These are phyloP conservation scores for Entomophthora muscae DNA, from an alignment of 371 early-diverging fungal genomes.

Conservation along the genomic window DNA sequence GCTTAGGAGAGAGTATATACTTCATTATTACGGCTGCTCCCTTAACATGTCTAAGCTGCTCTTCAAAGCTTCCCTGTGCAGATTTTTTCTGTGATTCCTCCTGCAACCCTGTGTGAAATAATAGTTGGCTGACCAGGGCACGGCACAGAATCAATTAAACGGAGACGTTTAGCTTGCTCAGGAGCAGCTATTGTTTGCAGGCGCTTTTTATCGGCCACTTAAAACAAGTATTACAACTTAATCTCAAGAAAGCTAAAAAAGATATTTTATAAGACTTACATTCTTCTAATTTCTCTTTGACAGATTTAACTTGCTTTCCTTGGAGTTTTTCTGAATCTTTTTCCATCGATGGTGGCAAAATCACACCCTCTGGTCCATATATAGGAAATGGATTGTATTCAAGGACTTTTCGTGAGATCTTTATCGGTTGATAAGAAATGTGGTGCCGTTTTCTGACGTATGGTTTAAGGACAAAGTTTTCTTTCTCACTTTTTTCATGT, in stretches of 20 bases:
- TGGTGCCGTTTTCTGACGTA: neutral
- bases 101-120: neutral
- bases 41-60: neutral
- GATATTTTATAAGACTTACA: too few species aligned
- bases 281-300: neutral
- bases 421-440: neutral
- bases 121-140: neutral
- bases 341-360: neutral
- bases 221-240: neutral
- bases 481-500: too few species aligned
- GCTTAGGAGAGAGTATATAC: neutral
- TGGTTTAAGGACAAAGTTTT: neutral
- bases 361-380: neutral
- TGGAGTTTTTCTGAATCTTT: neutral
- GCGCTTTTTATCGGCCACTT: neutral
- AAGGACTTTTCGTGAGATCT: neutral
- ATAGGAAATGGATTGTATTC: neutral
- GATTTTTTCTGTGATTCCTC: neutral
- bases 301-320: neutral
- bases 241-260: neutral
- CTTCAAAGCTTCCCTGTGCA: neutral
- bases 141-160: neutral
- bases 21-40: neutral
- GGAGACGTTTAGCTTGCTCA: neutral
- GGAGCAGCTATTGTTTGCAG: neutral